A percentile compares a stretch with the other conserved stretches of the same genome.
Evolutionary conservation across 352 stramenopile genomes (phyloP).

Genomic region (Globisporangium spinosum): DNA sequence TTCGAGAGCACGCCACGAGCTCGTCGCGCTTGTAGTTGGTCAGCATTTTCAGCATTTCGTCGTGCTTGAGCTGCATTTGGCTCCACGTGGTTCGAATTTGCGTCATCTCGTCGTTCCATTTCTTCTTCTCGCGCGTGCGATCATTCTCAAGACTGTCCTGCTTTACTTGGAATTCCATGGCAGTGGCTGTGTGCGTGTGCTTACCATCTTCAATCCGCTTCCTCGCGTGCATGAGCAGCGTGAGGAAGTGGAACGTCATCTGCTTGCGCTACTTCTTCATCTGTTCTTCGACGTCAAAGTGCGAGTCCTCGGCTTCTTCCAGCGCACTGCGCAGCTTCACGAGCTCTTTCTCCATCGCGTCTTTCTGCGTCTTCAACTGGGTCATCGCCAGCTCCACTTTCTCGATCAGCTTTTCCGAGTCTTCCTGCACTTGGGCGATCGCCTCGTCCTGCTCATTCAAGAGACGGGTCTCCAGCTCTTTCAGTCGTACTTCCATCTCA

Average conservation of each 20-base stretch:
- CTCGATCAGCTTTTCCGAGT: constrained; percentile 74
- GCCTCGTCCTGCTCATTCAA: constrained; percentile 66
- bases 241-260: constrained; percentile 49
- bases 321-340: constrained; percentile 40
- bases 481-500: constrained; percentile 34
- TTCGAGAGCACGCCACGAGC: constrained; percentile 71
- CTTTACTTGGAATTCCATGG: constrained; percentile 14
- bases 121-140: constrained; percentile 24
- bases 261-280: constrained; percentile 53
- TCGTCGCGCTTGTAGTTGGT: constrained; percentile 83
- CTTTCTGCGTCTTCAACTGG: constrained; percentile 72
- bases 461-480: constrained; percentile 41
- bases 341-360: constrained; percentile 59
- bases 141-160: constrained; percentile 21
- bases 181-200: neutral
- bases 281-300: constrained; percentile 64
- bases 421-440: constrained; percentile 73
- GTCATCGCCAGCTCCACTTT: constrained; percentile 70
- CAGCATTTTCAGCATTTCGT: constrained; percentile 65
- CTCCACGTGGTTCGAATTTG: constrained; percentile 34
- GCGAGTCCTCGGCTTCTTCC: constrained; percentile 70
- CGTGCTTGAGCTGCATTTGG: constrained; percentile 35
- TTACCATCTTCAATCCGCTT: constrained; percentile 26
- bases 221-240: constrained; percentile 40
- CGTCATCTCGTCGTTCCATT: constrained; percentile 26